Evolutionary conservation across 1,284 basidiomycete genomes (phyloP).

Genomic region (Lentinula novae-zelandiae): DNA sequence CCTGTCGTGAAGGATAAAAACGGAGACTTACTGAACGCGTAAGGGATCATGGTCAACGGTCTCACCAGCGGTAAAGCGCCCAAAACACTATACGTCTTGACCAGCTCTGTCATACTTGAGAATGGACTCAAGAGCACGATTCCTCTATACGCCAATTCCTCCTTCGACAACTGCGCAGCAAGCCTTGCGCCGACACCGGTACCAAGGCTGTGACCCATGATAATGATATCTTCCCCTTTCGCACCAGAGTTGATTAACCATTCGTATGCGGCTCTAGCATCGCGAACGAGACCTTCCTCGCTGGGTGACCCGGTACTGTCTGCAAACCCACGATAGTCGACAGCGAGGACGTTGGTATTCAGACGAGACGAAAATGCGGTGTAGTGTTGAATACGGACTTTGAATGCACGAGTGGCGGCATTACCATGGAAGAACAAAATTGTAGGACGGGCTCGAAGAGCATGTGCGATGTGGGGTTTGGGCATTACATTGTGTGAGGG

Average conservation of each 20-base stretch:
- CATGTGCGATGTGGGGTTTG: conserved; percentile 31
- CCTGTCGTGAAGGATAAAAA: background rate
- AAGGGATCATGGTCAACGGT: conserved; percentile 67
- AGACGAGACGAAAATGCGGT: conserved; percentile 58
- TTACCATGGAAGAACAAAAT: conserved; percentile 92
- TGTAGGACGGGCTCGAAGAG: conserved; percentile 64
- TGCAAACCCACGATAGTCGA: conserved; percentile 92
- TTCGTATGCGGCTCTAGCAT: conserved; percentile 80
- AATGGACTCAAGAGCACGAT: conserved; percentile 79
- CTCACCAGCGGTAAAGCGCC: conserved; percentile 72
- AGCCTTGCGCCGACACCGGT: conserved; percentile 74
- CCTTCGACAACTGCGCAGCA: conserved; percentile 52
- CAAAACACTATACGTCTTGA: conserved; percentile 71
- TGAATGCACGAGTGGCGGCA: conserved; percentile 70
- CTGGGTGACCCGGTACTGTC: conserved; percentile 81
- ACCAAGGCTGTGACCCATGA: conserved; percentile 82
- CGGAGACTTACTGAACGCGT: conserved; percentile 56
- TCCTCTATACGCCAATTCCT: conserved; percentile 52
- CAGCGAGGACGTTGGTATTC: conserved; percentile 73
- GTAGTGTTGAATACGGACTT: conserved; percentile 63
- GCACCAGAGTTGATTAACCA: conserved; percentile 68
- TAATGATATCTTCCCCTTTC: conserved; percentile 52
- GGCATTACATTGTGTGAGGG: conserved; percentile 28
- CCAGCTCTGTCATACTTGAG: conserved; percentile 57
- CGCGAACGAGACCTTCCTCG: conserved; percentile 70